Conservation (phyloP, 2,329 filamentous ascomycete genomes). For the Calonectria montana region DNA sequence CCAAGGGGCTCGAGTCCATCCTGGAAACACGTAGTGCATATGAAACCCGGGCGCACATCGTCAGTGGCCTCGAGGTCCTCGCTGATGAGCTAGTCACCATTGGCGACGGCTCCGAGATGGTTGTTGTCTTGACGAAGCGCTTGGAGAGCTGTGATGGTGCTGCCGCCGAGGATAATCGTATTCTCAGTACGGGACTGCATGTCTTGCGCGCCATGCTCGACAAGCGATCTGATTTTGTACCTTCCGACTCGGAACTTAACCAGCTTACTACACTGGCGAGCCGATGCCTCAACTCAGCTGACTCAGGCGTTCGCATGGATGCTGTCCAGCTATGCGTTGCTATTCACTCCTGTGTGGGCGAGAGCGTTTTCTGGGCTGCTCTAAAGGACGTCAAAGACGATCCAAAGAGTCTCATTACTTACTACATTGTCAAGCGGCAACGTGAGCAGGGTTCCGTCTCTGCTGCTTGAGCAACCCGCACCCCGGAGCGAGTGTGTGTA, state of each 20-base stretch:
- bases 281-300: slow-evolving; percentile 69
- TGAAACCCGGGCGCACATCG: slow-evolving; percentile 77
- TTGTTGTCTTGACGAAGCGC: slow-evolving; percentile 62
- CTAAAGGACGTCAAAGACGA: slow-evolving; percentile 75
- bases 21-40: slow-evolving; percentile 73
- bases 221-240: slow-evolving; percentile 58
- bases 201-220: slow-evolving; percentile 71
- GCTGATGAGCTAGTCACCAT: slow-evolving; percentile 77
- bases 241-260: slow-evolving; percentile 62
- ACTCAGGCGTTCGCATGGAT: slow-evolving; percentile 76
- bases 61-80: slow-evolving; percentile 78
- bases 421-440: slow-evolving; percentile 81
- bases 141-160: slow-evolving; percentile 57
- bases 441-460: slow-evolving; percentile 56
- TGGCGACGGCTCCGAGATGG: slow-evolving; percentile 71
- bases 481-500: not conserved
- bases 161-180: slow-evolving; percentile 59
- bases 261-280: slow-evolving; percentile 63
- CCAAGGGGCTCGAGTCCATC: slow-evolving; percentile 74
- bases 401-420: slow-evolving; percentile 81
- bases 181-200: slow-evolving; percentile 72
- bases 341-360: slow-evolving; percentile 72
- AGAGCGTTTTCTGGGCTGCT: slow-evolving; percentile 74
- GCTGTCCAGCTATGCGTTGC: slow-evolving; percentile 84
- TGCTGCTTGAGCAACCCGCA: slow-evolving; percentile 4